Evolutionary conservation across 371 early-diverging fungal species (phyloP), one percentile per base, ranked within the genome.

Genomic region (Furculomyces boomerangus): DNA sequence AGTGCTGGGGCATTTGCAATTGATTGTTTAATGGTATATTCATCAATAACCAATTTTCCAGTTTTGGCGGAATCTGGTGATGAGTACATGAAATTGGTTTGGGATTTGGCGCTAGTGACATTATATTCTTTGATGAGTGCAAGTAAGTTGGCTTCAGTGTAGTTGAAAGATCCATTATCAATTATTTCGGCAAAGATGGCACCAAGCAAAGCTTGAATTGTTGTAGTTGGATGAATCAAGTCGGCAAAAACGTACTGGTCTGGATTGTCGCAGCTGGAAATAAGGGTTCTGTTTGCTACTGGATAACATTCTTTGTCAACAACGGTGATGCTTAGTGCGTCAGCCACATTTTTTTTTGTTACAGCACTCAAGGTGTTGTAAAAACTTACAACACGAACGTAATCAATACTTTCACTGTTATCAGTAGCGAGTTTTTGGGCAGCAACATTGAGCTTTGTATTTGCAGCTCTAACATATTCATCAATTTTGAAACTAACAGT

Each of bases 131-230:
- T 39, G 39, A 39, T 39, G n/a, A 39, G n/a, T n/a, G n/a, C n/a
- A n/a, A n/a, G n/a, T n/a, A n/a, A n/a, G n/a, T n/a, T n/a, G n/a
- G n/a, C n/a, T n/a, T n/a, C n/a, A n/a, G n/a, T n/a, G n/a, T n/a
- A n/a, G n/a, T n/a, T n/a, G n/a, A n/a, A n/a, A n/a, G n/a, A n/a
- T n/a, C n/a, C n/a, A n/a, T n/a, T n/a, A n/a, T n/a, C n/a, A n/a
- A n/a, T n/a, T n/a, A n/a, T n/a, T n/a, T n/a, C n/a, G 1, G 66
- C 59, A 22, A 67, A 65, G 30, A 29, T 58, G 28, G 48, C 25
- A 5, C 66, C 66, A 62, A 61, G 61, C n/a, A 66, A 49, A 24
- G 64, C 64, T 45, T 66, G 66, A 55, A 66, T 53, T 14, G 66
- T 65, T 41, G 58, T 48, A 5, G 66, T 59, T 0, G 66, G 66